Base-by-base conservation (phyloP, 2,329 filamentous ascomycete species). In the Mollisiaceae sp. region DNA sequence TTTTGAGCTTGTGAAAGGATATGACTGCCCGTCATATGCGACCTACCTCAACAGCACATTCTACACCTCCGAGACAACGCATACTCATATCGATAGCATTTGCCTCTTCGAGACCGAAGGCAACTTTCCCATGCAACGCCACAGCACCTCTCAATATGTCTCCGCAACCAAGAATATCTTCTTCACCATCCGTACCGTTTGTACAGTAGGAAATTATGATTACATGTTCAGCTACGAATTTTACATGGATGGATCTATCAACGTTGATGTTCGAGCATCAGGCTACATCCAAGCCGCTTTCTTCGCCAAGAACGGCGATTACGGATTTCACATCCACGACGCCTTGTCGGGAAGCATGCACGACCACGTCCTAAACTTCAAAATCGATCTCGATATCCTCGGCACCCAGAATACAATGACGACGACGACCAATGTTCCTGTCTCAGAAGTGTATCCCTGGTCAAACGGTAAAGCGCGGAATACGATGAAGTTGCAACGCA, bases 191-290 rank as follows among this genome's bases (percentile, higher is more conserved):
- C 77, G 83, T 0, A 79, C 77, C 1, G 79, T 85, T 2, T 78
- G 79, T 0, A 85, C 83, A 0, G 80, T 86, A 2, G 83, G 82
- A 1, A 86, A 86, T 73, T 86, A 86, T 71, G 84, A 86, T 67
- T 82, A 80, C 65, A 79, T 79, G n/a, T 81, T 85, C 60, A 78
- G 78, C 45, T 86, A 85, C 68, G 74, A 76, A 9, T 86, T 86
- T 73, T 80, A 79, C 69, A 68, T 82, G 9, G 84, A 86, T 66
- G 84, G 84, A 3, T 80, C 79, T 4, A 79, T 87, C 6, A 76
- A 81, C 12, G 79, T 86, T 43, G 77, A 79, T 64, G 75, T 80
- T 0, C 74, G 79, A 24, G 78, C 80, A 1, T 82, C 79, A 0
- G 83, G 87, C 0, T 87, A 84, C 70, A 85, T 87, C 64, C 81